Base-by-base conservation (phyloP, 768 basidiomycete species). In the Suillus plorans region DNA sequence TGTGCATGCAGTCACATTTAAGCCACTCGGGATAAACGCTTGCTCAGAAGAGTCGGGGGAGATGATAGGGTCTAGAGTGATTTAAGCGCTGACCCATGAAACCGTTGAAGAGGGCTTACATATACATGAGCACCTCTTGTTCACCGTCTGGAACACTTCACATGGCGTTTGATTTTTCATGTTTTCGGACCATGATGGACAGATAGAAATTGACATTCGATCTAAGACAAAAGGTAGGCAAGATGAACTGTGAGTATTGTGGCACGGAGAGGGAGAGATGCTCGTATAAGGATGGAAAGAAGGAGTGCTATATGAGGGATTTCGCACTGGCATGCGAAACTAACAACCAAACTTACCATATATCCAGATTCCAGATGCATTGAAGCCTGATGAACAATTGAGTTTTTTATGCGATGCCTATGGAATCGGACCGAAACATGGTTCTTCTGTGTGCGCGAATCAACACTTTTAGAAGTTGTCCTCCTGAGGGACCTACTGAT, bases 1-100 rank as follows among this genome's bases (percentile, higher is more conserved):
- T 25, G 72, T 72, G 22, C 73, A 75, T 28, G 37, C 61, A 9
- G 69, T 73, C 1, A 63, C 56, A 2, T 61, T 67, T 47, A 64
- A 65, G 20, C 55, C 49, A 14, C 62, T 65, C 3, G 75, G 75
- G 5, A 70, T 34, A 10, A 68, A 76, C 2, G 37, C 25, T n/a
- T 39, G 6, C n/a, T 63, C 62, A 13, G n/a, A 41, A 34, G 37
- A 6, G n/a, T 10, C 31, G 31, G 50, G 62, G 12, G 25, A 39
- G 13, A 63, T 41, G 12, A 18, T 13, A 13, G 20, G 10, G 31
- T 13, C 62, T 63, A 28, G n/a, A 28, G 20, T 41, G n/a, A 7
- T 25, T 28, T 42, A 13, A 31, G 9, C 22, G 28, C 18, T n/a
- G 28, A 41, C 13, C 20, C 41, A 60, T 31, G 5, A 36, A 41